These are phyloP conservation scores for Cyclostephanos tholiformis DNA, from an alignment of 108 stramenopile species.

Conservation along the genomic window DNA sequence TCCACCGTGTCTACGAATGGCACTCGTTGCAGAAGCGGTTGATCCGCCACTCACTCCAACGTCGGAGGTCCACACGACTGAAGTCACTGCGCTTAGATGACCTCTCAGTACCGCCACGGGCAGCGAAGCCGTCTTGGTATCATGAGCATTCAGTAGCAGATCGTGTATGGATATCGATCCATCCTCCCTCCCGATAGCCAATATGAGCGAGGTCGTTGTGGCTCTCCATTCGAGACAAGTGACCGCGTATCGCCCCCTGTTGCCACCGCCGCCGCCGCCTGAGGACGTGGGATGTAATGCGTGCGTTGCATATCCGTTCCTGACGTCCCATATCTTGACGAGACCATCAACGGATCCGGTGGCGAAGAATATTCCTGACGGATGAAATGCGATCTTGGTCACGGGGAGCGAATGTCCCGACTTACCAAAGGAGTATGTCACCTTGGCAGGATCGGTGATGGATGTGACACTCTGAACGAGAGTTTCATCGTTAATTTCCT, in stretches of 20 bases:
- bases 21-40: neutral
- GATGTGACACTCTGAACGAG: conserved; percentile 23
- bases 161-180: conserved; percentile 81
- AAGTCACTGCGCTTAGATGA: conserved; percentile 90
- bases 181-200: conserved; percentile 84
- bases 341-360: conserved; percentile 86
- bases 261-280: conserved; percentile 50
- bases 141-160: conserved; percentile 58
- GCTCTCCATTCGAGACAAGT: conserved; percentile 68
- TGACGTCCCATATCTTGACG: conserved; percentile 81
- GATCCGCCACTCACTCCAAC: conserved; percentile 12
- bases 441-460: conserved; percentile 37
- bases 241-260: conserved; percentile 61
- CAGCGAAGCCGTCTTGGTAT: conserved; percentile 30
- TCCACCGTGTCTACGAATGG: conserved; percentile 35
- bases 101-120: conserved; percentile 69
- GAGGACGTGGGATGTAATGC: conserved; percentile 61
- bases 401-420: conserved; percentile 82
- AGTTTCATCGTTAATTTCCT: neutral
- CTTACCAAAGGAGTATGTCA: conserved; percentile 64
- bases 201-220: conserved; percentile 51
- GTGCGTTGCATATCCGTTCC: conserved; percentile 84
- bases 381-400: conserved; percentile 70
- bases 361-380: conserved; percentile 76
- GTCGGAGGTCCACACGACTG: conserved; percentile 69